Conservation (phyloP, 495 filamentous ascomycete species). For the Cudoniella acicularis region DNA sequence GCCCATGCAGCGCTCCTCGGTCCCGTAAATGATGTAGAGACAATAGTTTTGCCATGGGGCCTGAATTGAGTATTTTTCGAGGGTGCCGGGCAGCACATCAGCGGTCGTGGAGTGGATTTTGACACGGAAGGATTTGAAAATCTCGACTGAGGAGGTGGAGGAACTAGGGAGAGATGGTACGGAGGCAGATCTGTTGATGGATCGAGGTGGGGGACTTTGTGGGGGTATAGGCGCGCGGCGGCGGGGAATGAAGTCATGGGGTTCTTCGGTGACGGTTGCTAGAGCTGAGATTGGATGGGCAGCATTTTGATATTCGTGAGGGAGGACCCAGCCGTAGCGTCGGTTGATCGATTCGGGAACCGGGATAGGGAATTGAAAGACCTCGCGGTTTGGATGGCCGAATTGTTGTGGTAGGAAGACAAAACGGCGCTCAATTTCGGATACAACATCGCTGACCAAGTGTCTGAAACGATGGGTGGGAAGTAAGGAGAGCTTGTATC, state of each 20-base stretch:
- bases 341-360: not conserved
- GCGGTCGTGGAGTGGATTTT: slow-evolving; percentile 92
- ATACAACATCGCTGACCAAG: slow-evolving; percentile 87
- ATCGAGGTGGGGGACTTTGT: not conserved
- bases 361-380: not conserved
- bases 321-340: slow-evolving; percentile 2
- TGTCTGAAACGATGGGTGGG: slow-evolving; percentile 77
- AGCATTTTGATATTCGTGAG: not conserved
- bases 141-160: slow-evolving; percentile 51
- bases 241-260: too few species aligned
- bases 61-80: slow-evolving; percentile 95
- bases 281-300: too few species aligned
- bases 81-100: slow-evolving; percentile 87
- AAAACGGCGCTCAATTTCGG: slow-evolving; percentile 82
- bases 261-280: too few species aligned
- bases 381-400: not conserved
- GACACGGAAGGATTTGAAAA: slow-evolving; percentile 95
- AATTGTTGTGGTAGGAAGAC: slow-evolving; percentile 35
- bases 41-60: slow-evolving; percentile 92
- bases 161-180: not conserved
- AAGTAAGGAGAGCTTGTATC: slow-evolving; percentile 83
- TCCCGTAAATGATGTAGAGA: slow-evolving; percentile 91
- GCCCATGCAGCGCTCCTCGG: slow-evolving; percentile 88
- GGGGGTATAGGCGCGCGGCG: too few species aligned
- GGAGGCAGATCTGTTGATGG: not conserved